Base-by-base conservation (phyloP, 805 yeast genomes). In the Zygosaccharomyces siamensis region DNA sequence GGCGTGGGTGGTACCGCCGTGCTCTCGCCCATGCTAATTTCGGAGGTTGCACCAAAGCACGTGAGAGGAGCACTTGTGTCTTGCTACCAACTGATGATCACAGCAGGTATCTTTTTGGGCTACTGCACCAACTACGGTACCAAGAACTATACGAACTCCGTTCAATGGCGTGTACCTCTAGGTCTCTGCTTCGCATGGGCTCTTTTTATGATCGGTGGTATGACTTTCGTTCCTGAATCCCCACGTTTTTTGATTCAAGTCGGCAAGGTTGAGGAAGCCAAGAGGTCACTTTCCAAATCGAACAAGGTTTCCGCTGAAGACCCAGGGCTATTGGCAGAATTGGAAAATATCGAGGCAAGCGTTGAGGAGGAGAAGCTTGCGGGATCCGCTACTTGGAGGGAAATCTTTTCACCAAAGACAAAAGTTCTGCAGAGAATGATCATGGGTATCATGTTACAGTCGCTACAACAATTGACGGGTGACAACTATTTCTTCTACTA, bases 1-100 rank as follows among this genome's bases (percentile, higher is more conserved):
- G 86, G 87, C 50, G 88, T 87, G 51, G 96, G 96, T 57, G 79
- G 81, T 52, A 75, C 86, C 35, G 80, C 90, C 33, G 88, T 89
- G 39, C 74, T 84, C 49, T 86, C 84, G 30, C 90, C 95, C 44
- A 69, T 87, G 64, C 79, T 83, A 66, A 81, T 83, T 59, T 75
- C 84, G 36, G 90, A 84, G 66, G 74, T 83, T 50, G 70, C 89
- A 49, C 90, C 90, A 60, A 82, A 81, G 57, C 78, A 76, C 47
- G 68, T 83, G 39, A 79, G 89, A 78, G 89, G 89, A 66, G 73
- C 86, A 35, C 73, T 83, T 50, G 88, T 84, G 45, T 78, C 84
- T 36, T 77, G 80, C 58, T 84, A 77, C 73, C 89, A 84, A 69
- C 72, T 84, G 64, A 79, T 77, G 77, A 78, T 83, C 55, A 83